Base-by-base conservation (phyloP, 1,284 basidiomycete species). In the Spongispora temasekensis region DNA sequence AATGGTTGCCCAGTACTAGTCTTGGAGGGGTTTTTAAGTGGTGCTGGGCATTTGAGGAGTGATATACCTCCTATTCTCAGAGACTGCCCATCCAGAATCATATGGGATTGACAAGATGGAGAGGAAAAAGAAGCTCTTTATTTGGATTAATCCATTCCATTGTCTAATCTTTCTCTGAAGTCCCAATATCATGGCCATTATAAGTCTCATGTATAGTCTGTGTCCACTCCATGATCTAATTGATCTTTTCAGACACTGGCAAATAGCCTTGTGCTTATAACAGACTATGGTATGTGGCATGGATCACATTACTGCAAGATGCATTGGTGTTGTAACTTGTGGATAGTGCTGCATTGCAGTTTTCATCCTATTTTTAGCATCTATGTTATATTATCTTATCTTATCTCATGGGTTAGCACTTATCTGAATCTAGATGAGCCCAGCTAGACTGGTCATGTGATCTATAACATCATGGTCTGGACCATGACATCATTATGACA, bases 11-110 rank as follows among this genome's bases (percentile, higher is more conserved):
- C 75, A 85, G 58, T 88, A 86, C 62, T 79, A 77, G 42, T 87
- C 89, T 0, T 94, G 92, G 92, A 81, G 90, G 3, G 69, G 81
- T 2, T 85, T 89, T 70, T 90, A 94, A 71, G 74, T 75, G 35
- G 67, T 74, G 0, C 63, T 91, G 4, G 83, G 81, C 2, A 68
- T 78, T 0, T 71, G 78, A 35, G 82, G 82, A 5, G 63, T 81
- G 0, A 59, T 82, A 3, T 78, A 81, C 9, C 56, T 84, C 27
- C 80, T 83, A 58, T 79, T 92, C 19, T 91, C 92, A 0, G 93
- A 94, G 69, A 93, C 91, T 1, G 82, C 80, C 19, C 87, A 89
- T 67, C 76, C 84, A 55, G 68, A 77, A 56, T 61, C 80, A 9
- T 71, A 76, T 19, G 80, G 83, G 0, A 75, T 83, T 8, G 83